Percentiles rank a stretch among this genome's conserved stretches.
Evolutionary conservation across 768 basidiomycete species (phyloP).

Genomic region (Collybiopsis luxurians): DNA sequence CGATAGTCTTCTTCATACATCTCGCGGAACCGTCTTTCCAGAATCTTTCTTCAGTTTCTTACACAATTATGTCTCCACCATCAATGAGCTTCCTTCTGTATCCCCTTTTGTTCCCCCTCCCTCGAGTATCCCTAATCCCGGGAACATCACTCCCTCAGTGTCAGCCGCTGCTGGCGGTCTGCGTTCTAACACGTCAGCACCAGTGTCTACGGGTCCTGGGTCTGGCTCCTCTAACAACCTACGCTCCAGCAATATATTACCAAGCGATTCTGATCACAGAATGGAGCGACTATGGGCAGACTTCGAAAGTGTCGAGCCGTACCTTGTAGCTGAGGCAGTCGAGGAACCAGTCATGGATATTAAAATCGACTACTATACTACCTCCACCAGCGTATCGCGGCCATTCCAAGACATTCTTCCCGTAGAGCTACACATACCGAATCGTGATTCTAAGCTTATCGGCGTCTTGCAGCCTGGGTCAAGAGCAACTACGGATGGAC

Average conservation of each 20-base stretch:
- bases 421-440: constrained; percentile 50
- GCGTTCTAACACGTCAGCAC: constrained; percentile 28
- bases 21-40: constrained; percentile 80
- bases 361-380: constrained; percentile 49
- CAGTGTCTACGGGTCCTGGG: constrained; percentile 16
- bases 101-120: constrained; percentile 40
- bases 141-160: constrained; percentile 29
- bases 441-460: constrained; percentile 42
- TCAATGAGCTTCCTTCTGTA: constrained; percentile 62
- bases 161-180: constrained; percentile 25
- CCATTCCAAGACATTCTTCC: constrained; percentile 80
- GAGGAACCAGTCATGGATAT: constrained; percentile 52
- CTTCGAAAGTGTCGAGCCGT: constrained; percentile 78
- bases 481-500: constrained; percentile 75
- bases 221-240: constrained; percentile 22
- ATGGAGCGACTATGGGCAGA: constrained; percentile 86
- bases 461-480: constrained; percentile 27
- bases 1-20: constrained; percentile 70
- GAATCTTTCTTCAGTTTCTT: constrained; percentile 95
- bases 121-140: constrained; percentile 21
- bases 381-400: constrained; percentile 39
- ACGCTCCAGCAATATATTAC: constrained; percentile 41
- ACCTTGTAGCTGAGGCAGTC: constrained; percentile 47
- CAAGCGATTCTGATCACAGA: constrained; percentile 81
- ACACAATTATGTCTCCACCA: constrained; percentile 81